Evolutionary conservation across 371 early-diverging fungal species (phyloP).

Genomic region (Circinella minor): DNA sequence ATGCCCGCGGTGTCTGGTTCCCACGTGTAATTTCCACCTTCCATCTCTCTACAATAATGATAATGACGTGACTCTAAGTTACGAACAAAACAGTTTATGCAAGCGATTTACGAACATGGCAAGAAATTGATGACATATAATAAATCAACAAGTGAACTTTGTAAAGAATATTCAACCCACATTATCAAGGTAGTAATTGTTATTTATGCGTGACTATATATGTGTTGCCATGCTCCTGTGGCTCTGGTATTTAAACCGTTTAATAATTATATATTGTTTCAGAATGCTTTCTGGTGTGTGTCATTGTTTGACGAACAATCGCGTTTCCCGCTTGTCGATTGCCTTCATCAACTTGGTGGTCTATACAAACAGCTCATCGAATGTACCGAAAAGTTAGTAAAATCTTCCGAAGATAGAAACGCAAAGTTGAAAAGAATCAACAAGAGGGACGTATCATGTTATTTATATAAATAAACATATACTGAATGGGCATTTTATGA

Average conservation of each 20-base stretch:
- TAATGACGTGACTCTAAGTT: neutral
- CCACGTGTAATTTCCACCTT: neutral
- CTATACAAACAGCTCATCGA: neutral
- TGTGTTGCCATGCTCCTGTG: neutral
- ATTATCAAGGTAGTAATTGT: neutral
- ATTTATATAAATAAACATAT: too few species aligned
- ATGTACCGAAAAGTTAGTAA: neutral
- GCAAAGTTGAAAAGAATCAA: neutral
- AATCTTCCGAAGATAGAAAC: neutral
- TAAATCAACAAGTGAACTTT: neutral
- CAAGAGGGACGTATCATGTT: too few species aligned
- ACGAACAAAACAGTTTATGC: neutral
- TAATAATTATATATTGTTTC: neutral
- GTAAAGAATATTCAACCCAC: neutral
- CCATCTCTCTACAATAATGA: neutral
- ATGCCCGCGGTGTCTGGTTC: neutral
- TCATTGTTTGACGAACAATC: neutral
- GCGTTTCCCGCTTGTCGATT: neutral
- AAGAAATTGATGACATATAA: neutral
- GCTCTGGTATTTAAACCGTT: too few species aligned
- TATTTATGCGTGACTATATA: neutral
- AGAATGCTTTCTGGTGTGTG: neutral
- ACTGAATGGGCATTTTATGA: too few species aligned
- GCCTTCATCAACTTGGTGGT: neutral
- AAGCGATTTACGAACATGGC: neutral